These are phyloP conservation scores for Aspergillus haitiensis DNA, from an alignment of 495 filamentous ascomycete genomes.

Conservation along the genomic window DNA sequence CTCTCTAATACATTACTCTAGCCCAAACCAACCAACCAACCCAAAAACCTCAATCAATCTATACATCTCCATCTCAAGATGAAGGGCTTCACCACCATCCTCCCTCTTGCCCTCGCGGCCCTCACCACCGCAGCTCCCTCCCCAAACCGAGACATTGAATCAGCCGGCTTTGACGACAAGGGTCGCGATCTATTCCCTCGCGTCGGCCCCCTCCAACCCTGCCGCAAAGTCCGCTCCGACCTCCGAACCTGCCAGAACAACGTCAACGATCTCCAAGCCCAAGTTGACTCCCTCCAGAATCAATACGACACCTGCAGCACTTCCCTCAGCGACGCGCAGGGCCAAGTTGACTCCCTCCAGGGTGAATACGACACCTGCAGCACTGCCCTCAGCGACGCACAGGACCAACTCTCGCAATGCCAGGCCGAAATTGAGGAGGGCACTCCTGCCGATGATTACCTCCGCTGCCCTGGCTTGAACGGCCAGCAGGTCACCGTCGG, in stretches of 20 bases:
- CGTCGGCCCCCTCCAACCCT: neutral
- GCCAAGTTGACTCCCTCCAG: neutral
- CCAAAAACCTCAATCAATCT: no score
- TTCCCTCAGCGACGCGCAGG: neutral
- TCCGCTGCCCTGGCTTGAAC: neutral
- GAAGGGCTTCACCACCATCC: neutral
- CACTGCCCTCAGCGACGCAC: neutral
- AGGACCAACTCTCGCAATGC: neutral
- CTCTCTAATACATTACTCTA: no score
- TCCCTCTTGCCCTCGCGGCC: neutral
- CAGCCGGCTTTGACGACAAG: neutral
- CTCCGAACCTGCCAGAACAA: neutral
- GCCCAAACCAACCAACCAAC: no score
- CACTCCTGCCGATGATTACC: neutral
- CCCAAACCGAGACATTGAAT: neutral
- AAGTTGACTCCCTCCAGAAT: no score
- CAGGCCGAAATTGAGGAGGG: neutral
- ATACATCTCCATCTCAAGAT: no score
- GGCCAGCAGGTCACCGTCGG: neutral
- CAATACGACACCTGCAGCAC: neutral
- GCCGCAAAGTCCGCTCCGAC: neutral
- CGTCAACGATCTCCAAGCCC: neutral
- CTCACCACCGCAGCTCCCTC: neutral
- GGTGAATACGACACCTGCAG: neutral
- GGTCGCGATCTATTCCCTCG: neutral